Base-by-base conservation (phyloP, 257 asterid species). In the Rauvolfia tetraphylla region DNA sequence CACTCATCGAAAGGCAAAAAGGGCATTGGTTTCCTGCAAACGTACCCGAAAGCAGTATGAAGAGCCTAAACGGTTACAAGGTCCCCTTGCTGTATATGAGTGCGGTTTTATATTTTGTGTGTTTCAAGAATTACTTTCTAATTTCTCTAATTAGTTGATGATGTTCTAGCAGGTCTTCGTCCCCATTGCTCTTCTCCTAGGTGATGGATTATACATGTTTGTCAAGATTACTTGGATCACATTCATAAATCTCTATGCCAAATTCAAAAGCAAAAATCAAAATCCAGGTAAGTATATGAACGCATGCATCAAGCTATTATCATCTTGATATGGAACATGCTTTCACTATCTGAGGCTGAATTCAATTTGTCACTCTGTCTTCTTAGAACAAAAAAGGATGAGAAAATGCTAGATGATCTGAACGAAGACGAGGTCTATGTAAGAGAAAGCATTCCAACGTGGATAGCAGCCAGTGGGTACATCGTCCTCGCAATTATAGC, bases 151-250 rank as follows among this genome's bases (percentile, higher is more conserved):
- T n/a, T n/a, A 73, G 7, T 61, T 51, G 7, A 65, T 61, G 17
- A 36, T 68, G 33, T 57, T 22, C 67, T 76, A 77, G 78, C 82
- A 93, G 98, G 97, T 92, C 33, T 94, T 94, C 61, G 79, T 93
- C 56, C 86, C 98, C 46, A 88, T 93, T 61, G 90, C 98, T 33
- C 95, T 93, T 73, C 90, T 93, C 70, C 85, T 93, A 0, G 97
- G 98, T 33, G 98, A 93, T 61, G 98, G 98, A 15, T 92, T 93
- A 46, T 93, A 91, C 82, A 91, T 84, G 79, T 92, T 92, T 80
- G 48, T 80, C 41, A 93, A 93, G 87, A 87, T 89, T 44, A 76
- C 90, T 68, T 49, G 68, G 44, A 82, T 90, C 71, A 88, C 95
- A 1, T 75, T 78, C 20, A 72, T 77, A 23, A 93, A 85, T 74